Base-by-base conservation (phyloP, 345 rosid genomes). In the Erysimum cheiranthoides region DNA sequence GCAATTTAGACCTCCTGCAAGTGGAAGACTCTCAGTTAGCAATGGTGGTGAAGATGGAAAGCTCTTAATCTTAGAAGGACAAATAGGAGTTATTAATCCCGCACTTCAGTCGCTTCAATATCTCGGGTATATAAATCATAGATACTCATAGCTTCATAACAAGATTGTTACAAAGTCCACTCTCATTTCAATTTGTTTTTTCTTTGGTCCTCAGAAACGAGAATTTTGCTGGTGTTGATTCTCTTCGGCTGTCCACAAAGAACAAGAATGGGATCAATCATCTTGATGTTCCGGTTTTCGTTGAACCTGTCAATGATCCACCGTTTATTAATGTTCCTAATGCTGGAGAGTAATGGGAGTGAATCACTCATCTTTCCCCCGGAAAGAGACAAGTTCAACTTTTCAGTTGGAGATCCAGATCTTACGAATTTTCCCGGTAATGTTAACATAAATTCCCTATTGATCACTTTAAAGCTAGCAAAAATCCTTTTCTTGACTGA, bases 321-420 rank as follows among this genome's bases (percentile, higher is more conserved):
- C 99, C 97, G 12, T 83, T 82, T 72, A 83, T 95, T 28, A 66
- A 75, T 14, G 84, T 79, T 54, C 99, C 97, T 27, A 62, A 50
- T 78, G 46, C 50, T 95, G 73, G 83, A 82, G 42, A 76, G 78
- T 56, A 71, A 70, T 16, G 84, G 70, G 17, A 83, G 76, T 32
- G 82, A 82, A 63, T 83, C 92, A 2, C 79, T 74, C 73, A 82
- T 94, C 53, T 90, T 89, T 61, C 74, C 84, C 66, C 79, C 14
- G 72, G 78, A 71, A 68, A 74, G 34, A 71, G 91, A 90, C 47
- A 77, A 82, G 51, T 92, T 92, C 53, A 85, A 86, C 73, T 90
- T 89, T 80, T 84, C 82, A 38, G 82, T 88, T 71, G 97, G 97
- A 53, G 99, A 95, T 83, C 91, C 97, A 8, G 97, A 95, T 78